Evolutionary conservation across 306 rosid genomes (phyloP), one percentile per base, ranked within the genome.

Genomic region (Cyclanthera cordifolia): DNA sequence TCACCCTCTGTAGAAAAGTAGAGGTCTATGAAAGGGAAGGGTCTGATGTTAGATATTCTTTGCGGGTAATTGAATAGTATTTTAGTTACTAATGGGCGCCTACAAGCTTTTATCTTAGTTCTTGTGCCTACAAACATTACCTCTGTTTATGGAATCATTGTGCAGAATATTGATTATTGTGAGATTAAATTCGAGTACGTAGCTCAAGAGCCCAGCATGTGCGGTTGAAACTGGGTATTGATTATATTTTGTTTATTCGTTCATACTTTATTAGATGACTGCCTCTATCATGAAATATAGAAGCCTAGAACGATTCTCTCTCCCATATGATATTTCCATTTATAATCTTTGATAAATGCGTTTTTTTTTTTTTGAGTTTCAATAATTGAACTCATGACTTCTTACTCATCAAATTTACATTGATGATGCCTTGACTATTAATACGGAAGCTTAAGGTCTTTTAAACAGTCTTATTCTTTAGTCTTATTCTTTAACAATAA

Each of bases 1-100:
- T 52, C 73, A 32, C 73, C 73, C 32, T 69, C 37, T 52, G 73
- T 49, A 69, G 73, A 51, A 69, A 69, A 69, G 56, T 69, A 32
- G 61, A 41, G 59, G 54, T 66, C 48, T 39, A 39, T 69, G 27
- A 27, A 50, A 50, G 45, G 54, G 32, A 69, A 20, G 61, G 73
- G 37, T n/a, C 73, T 69, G 21, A 69, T 46, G 56, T 52, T 27
- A 52, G 47, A 69, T 69, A 37, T 30, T 52, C 30, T 49, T 52
- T 30, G 24, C 43, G 52, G 54, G 54, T 47, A 66, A 66, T 66
- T 47, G 54, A 66, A 24, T 66, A 46, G 71, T 25, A 41, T 64
- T 45, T 59, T 45, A 45, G 71, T 47, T 66, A 8, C 48, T 45
- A 47, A 16, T 46, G 34, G 55, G 25, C 28, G 34, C 53, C 32